Evolutionary conservation across 495 filamentous ascomycete species (phyloP), one percentile per base, ranked within the genome.

Genomic region (Xylaria bambusicola): DNA sequence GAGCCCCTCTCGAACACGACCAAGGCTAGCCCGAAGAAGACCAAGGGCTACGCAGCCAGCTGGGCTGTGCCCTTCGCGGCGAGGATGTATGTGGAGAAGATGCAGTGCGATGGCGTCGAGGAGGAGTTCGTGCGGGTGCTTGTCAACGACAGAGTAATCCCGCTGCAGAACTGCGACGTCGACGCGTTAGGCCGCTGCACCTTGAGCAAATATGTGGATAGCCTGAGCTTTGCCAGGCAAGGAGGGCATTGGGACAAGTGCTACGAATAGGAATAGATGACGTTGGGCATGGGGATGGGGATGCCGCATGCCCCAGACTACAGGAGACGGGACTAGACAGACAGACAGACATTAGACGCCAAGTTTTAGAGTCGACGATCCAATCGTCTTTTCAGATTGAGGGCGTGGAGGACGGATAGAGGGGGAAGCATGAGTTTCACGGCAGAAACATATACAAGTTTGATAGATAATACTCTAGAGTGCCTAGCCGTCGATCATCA

Each of bases 41-140:
- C 58, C 40, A 64, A 71, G 35, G 85, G 90, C 47, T 92, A 83
- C 66, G 82, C 85, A 21, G 83, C 89, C 0, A 74, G 83, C 12
- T 92, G 88, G 88, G 83, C 83, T 21, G 91, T 93, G 50, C 88
- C 91, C 5, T 95, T 96, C 72, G 90, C 79, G 0, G 86, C 82
- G 4, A 77, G 91, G 42, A 80, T 87, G 52, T 94, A 92, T 67
- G 79, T 96, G 48, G 92, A 96, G 82, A 90, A 91, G 80, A 88
- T 95, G 89, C 67, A 66, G 18, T 96, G 92, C 67, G 50, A 62
- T 0, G 72, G 67, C 9, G 67, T 69, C 8, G 44, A 63, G 2
- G 72, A 79, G 57, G 88, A 91, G 66, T 75, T 86, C 47, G 88
- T 96, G 6, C 78, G 92, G 10, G 80, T 93, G 1, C 65, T 96